Evolutionary conservation across 352 stramenopile species (phyloP).

Genomic region (Peronosclerospora sorghi): DNA sequence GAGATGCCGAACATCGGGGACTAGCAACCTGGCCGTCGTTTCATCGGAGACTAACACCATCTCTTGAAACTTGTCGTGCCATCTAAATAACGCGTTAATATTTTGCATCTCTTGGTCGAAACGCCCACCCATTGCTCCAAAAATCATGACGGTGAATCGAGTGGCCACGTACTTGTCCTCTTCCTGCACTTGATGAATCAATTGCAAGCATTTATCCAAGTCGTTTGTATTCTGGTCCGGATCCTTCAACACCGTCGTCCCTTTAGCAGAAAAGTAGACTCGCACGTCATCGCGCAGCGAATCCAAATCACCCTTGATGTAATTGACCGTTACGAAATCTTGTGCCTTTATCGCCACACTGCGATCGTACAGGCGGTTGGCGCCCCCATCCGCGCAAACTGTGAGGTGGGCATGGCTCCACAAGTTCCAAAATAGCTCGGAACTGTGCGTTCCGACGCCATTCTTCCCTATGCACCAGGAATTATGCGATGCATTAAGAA

Average conservation of each 20-base stretch:
- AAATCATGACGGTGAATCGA: conserved; percentile 76
- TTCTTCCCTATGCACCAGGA: conserved; percentile 31
- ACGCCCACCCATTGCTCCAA: conserved; percentile 91
- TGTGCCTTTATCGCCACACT: conserved; percentile 25
- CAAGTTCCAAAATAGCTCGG: conserved; percentile 59
- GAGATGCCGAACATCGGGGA: conserved; percentile 39
- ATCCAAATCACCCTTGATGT: conserved; percentile 94
- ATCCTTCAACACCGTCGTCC: conserved; percentile 62
- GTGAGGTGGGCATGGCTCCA: conserved; percentile 55
- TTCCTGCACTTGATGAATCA: conserved; percentile 29
- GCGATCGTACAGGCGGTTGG: conserved; percentile 89
- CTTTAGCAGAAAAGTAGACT: conserved; percentile 68
- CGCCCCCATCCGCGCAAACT: conserved; percentile 91
- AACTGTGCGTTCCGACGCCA: conserved; percentile 5
- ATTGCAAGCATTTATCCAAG: conserved; percentile 87
- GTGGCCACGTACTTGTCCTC: conserved; percentile 10
- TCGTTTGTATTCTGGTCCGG: conserved; percentile 90
- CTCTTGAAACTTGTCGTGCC: conserved; percentile 63
- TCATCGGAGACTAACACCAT: conserved; percentile 86
- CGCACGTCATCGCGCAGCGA: conserved; percentile 82
- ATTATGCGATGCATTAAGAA: conserved; percentile 40
- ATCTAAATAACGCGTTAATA: conserved; percentile 88
- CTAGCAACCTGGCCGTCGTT: conserved; percentile 81
- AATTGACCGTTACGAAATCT: conserved; percentile 44
- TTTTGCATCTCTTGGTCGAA: conserved; percentile 97